Base-by-base conservation (phyloP, 306 rosid species). In the Cicer arietinum region DNA sequence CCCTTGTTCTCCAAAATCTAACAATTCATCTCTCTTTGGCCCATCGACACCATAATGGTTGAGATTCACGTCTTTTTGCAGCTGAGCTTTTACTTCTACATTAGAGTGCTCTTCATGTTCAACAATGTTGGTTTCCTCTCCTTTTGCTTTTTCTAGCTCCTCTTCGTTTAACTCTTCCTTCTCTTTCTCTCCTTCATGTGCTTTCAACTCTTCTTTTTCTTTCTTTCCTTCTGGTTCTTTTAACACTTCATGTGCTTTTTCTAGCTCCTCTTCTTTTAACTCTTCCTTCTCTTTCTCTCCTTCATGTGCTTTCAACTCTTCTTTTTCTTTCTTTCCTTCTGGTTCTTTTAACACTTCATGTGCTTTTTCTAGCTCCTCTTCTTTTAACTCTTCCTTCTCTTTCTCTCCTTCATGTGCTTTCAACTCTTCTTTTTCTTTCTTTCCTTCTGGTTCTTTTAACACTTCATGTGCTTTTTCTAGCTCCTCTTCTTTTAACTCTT, bases 1-100 rank as follows among this genome's bases (percentile, higher is more conserved):
- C 72, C 79, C 85, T 43, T 79, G 86, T 71, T 86, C 88, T 60
- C 81, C 90, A 81, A 67, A 77, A 85, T 82, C 89, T 70, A 88
- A 8, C 76, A 68, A 85, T 65, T 83, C 90, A 20, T 75, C 76
- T n/a, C 69, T 79, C 44, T 73, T 80, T 48, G 39, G 14, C 50
- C 67, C 82, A 51, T 79, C 84, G 67, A 48, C 88, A 22, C 75
- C 74, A 48, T 56, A 73, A 56, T 77, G 66, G 54, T 40, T 48
- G 60, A 63, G 52, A 77, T 72, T 71, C 63, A 71, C 75, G 81
- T 77, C 79, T 72, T 64, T 63, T 78, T 41, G 78, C 68, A 82
- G 25, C 43, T 68, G 76, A 44, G 76, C 85, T 61, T 78, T 77
- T 50, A 54, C 74, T 74, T 70, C 84, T 42, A 44, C 17, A 37